These are phyloP conservation scores for Cyberlindnera euphorbiiphila DNA, from an alignment of 805 yeast genomes.

Conservation along the genomic window DNA sequence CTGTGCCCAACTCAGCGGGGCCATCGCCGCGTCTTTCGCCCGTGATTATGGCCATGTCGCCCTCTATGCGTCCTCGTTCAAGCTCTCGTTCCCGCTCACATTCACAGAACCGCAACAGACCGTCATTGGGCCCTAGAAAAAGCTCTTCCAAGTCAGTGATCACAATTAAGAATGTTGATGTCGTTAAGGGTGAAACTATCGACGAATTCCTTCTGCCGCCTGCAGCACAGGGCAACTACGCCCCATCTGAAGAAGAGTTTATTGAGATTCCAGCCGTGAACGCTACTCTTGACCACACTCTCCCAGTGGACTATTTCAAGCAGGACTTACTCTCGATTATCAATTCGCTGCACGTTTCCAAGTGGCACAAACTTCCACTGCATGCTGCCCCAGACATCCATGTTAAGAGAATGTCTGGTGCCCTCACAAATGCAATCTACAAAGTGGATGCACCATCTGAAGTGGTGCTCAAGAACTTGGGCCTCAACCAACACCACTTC, in stretches of 20 bases:
- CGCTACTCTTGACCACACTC: conserved; percentile 64
- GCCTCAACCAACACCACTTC: conserved; percentile 36
- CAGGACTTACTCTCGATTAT: conserved; percentile 69
- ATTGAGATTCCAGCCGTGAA: conserved; percentile 44
- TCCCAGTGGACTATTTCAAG: conserved; percentile 82
- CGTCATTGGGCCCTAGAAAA: conserved; percentile 18
- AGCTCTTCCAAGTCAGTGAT: conserved; percentile 16
- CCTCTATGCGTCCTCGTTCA: conserved; percentile 11
- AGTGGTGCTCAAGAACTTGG: conserved; percentile 32
- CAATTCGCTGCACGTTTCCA: conserved; percentile 61
- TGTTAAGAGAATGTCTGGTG: conserved; percentile 78
- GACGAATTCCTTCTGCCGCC: conserved; percentile 10
- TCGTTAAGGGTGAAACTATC: too few relatives aligned
- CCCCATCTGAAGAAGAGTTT: conserved; percentile 6
- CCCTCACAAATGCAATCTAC: conserved; percentile 87
- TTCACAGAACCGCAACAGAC: conserved; percentile 18
- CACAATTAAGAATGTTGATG: conserved; percentile 8
- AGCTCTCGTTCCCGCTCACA: conserved; percentile 20
- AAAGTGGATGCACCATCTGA: conserved; percentile 56
- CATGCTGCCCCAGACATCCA: conserved; percentile 41
- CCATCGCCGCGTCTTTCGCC: conserved; percentile 12
- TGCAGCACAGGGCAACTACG: conserved; percentile 7
- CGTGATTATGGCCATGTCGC: conserved; percentile 11
- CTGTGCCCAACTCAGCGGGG: conserved; percentile 2
- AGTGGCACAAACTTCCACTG: conserved; percentile 59